Base-by-base conservation (phyloP, 2,329 filamentous ascomycete species). In the Stemphylium lycopersici region DNA sequence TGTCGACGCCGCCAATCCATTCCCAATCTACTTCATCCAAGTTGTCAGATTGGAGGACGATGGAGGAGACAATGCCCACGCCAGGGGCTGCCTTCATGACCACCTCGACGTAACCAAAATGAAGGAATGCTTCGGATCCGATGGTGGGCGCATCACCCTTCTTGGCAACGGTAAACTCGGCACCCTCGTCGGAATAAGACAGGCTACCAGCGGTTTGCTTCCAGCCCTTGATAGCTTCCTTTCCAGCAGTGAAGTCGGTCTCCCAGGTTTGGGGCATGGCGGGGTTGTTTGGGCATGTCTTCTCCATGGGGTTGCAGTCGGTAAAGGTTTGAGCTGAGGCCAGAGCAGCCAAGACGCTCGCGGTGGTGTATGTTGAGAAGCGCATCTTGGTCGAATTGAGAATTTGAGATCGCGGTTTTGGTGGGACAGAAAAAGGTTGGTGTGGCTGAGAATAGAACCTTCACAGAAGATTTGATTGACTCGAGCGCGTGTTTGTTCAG, bases 21-120 rank as follows among this genome's bases (percentile, higher is more conserved):
- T 95, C 90, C 79, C 90, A 93, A 70, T 96, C 92, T 36, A 96
- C 87, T 76, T 96, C 91, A 72, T 96, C 92, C 12, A 93, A 82
- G 65, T 92, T 88, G 64, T 95, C 89, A 45, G 89, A 93, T 62
- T 95, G 82, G 74, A 93, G 83, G 71, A 96, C 93, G 68, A 96
- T 87, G 58, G 90, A 84, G 68, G 87, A 91, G 65, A 96, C 85
- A 59, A 96, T 87, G 46, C 92, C 92, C 6, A 78, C 79, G 15
- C 92, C 92, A 1, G 80, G 78, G 0, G 92, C 87, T 3, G 90
- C 89, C 78, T 91, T 90, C 80, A 96, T 84, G 63, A 85, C 81
- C 53, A 93, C 83, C 75, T 95, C 90, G 51, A 91, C 87, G 56
- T 87, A 85, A 48, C 91, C 91, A 63, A 89, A 93, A 80, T 96